Evolutionary conservation across 129 eudicot species (phyloP), one percentile per base, ranked within the genome.

Genomic region (Helianthus annuus): DNA sequence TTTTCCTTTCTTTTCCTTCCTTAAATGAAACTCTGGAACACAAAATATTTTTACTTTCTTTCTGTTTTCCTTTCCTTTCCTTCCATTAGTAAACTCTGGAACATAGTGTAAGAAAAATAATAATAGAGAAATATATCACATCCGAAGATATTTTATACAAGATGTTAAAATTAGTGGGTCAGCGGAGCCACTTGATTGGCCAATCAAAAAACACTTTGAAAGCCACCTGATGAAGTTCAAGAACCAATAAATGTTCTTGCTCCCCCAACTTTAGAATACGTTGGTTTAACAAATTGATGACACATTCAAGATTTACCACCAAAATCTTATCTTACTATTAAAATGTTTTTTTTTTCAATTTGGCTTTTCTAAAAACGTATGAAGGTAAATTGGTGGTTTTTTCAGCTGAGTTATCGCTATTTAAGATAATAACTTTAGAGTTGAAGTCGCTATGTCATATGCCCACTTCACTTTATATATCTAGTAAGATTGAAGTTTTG

Each of bases 201-300:
- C 76, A 60, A 72, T 58, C 69, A 72, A 60, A 55, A 59, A 46
- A 27, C 59, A 70, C 54, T 56, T 39, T 55, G 27, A 70, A 57
- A 69, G 64, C 48, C 72, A 69, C 74, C 60, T 70, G 55, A 56
- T 70, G 12, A 38, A n/a, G 52, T 70, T 54, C 74, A 70, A 14
- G 44, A 71, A 71, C 57, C 66, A 56, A 44, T 71, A 42, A 39
- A 44, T 39, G 57, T 57, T 69, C 7, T 58, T 58, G 64, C 64
- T 58, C 27, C 64, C 64, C 40, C 40, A 24, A 14, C 29, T 4
- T 7, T 64, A n/a, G 7, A 34, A 38, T 36, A 42, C 7, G 34
- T 17, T 40, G 8, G 4, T 16, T 42, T 38, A 36, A 62, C 19
- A 62, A 62, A 58, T 2, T 34, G 48, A 38, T 11, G 40, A 10